Conservation (phyloP, 2,329 filamentous ascomycete species). For the Pseudogymnoascus sp. region DNA sequence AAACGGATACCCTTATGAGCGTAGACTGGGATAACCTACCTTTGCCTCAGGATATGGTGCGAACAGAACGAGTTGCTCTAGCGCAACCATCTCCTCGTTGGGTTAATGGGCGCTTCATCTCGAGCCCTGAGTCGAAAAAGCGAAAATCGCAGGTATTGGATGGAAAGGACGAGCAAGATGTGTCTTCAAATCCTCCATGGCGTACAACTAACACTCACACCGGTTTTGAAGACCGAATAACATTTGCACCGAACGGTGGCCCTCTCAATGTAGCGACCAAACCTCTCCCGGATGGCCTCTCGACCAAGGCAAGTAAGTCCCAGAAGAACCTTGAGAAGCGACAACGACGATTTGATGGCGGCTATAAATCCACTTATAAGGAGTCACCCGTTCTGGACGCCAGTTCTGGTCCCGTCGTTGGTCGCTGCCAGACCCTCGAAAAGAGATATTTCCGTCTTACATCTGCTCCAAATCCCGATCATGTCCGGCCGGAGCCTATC, state of each 20-base stretch:
- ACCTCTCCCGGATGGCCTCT: conserved; percentile 38
- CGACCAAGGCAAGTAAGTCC: conserved; percentile 71
- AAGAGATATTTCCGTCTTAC: conserved; percentile 95
- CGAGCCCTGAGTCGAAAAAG: conserved; percentile 51
- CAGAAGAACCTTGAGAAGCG: conserved; percentile 81
- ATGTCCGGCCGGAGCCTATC: conserved; percentile 75
- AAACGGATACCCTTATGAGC: conserved; percentile 59
- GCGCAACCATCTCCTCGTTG: conserved; percentile 36
- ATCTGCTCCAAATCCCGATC: conserved; percentile 76
- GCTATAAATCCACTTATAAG: conserved; percentile 47
- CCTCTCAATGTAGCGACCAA: conserved; percentile 33
- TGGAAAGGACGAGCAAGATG: conserved; percentile 43
- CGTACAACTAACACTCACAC: conserved; percentile 55
- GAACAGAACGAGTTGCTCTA: conserved; percentile 52
- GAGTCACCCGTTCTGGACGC: conserved; percentile 50
- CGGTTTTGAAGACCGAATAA: conserved; percentile 67
- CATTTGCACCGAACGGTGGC: conserved; percentile 29
- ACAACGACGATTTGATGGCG: conserved; percentile 73
- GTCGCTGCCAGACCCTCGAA: conserved; percentile 75
- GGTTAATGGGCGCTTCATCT: conserved; percentile 15
- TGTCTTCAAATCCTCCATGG: conserved; percentile 57
- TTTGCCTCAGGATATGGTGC: conserved; percentile 74
- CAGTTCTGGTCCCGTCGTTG: conserved; percentile 66
- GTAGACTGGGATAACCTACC: conserved; percentile 80
- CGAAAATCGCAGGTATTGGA: conserved; percentile 68